phyloP scores from a whole-genome alignment of 2,329 filamentous ascomycete species.

The Calonectria pteridis region DNA sequence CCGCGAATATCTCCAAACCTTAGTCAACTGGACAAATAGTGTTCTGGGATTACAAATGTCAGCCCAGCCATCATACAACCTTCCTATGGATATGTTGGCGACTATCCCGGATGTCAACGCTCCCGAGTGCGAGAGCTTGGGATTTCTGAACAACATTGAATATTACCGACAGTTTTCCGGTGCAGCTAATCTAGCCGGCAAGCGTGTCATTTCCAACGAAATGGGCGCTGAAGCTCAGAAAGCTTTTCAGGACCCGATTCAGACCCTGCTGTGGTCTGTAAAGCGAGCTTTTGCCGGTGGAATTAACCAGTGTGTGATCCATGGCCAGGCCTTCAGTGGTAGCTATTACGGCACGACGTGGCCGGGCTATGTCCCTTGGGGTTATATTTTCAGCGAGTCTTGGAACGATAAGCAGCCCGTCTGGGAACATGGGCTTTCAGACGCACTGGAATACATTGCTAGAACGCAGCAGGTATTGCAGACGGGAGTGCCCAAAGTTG shows the following conservation, averaged over 20 bases:
- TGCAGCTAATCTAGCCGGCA: not conserved
- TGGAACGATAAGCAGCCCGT: not conserved
- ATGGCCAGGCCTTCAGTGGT: slow-evolving; percentile 4
- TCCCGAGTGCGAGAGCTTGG: slow-evolving; percentile 13
- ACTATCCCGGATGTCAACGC: slow-evolving; percentile 1
- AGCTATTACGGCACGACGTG: slow-evolving; percentile 18
- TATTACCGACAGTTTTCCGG: slow-evolving; percentile 7
- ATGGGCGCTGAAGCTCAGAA: not conserved
- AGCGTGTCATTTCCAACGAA: slow-evolving; percentile 16
- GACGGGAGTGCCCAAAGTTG: slow-evolving; percentile 8
- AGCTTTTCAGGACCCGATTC: not conserved
- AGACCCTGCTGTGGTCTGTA: not conserved
- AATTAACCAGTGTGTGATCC: slow-evolving; percentile 14
- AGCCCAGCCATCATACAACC: slow-evolving; percentile 1
- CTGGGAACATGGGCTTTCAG: slow-evolving; percentile 9
- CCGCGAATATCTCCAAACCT: slow-evolving; percentile 9
- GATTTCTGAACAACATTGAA: slow-evolving; percentile 11
- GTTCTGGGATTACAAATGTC: not conserved
- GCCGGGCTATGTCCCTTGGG: slow-evolving; percentile 13
- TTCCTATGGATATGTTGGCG: slow-evolving; percentile 15
- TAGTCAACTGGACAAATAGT: not conserved
- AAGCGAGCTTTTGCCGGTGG: slow-evolving; percentile 8
- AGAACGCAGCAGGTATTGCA: not conserved
- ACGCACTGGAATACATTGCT: not conserved
- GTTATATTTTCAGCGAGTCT: slow-evolving; percentile 12